Evolutionary conservation across 805 yeast genomes (phyloP).

Genomic region (Starmerella asiatica): DNA sequence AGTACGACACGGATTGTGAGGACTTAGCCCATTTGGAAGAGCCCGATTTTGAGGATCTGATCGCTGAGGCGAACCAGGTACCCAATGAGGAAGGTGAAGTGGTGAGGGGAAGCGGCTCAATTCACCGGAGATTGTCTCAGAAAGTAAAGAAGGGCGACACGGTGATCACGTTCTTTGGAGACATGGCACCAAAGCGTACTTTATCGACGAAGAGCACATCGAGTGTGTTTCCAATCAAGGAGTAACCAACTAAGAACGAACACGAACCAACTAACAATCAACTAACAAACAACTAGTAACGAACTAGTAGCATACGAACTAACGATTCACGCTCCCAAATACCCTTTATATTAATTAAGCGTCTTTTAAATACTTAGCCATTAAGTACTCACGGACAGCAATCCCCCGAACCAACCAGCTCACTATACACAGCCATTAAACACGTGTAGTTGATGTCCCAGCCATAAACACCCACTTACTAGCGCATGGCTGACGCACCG

Average conservation of each 20-base stretch:
- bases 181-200: conserved; percentile 6
- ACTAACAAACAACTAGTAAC: too few species aligned
- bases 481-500: too few species aligned
- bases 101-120: background rate
- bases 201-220: conserved; percentile 2
- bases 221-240: background rate
- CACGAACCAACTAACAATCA: background rate
- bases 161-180: conserved; percentile 10
- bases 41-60: conserved; percentile 27
- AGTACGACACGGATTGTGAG: conserved; percentile 32
- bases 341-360: too few species aligned
- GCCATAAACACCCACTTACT: too few species aligned
- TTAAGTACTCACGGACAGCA: too few species aligned
- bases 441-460: too few species aligned
- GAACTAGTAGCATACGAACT: too few species aligned
- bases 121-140: conserved; percentile 9
- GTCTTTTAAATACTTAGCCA: too few species aligned
- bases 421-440: too few species aligned
- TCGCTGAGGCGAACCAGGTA: conserved; percentile 40
- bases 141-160: conserved; percentile 2
- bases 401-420: too few species aligned
- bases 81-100: conserved; percentile 32
- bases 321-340: too few species aligned
- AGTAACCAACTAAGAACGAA: conserved; percentile 4
- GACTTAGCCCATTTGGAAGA: conserved; percentile 21